These are phyloP conservation scores for Backusella tuberculispora DNA, from an alignment of 192 early-diverging fungal genomes.

Conservation along the genomic window DNA sequence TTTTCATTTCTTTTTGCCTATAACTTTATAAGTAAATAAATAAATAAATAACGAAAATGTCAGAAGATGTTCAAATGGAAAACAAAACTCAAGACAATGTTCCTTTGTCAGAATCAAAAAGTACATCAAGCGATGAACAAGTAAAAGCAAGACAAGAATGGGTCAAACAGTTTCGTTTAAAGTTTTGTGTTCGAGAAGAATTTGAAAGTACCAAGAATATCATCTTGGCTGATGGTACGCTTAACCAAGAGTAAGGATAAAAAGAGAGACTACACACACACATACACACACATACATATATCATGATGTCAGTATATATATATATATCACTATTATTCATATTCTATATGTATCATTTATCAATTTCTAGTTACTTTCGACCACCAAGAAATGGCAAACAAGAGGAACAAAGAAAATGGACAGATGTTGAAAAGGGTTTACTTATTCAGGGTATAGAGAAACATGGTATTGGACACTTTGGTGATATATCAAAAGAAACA, in stretches of 20 bases:
- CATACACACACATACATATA: slow-evolving; percentile 15
- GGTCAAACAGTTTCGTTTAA: slow-evolving; percentile 80
- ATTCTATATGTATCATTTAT: neutral
- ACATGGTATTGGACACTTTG: slow-evolving; percentile 87
- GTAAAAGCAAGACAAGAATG: slow-evolving; percentile 69
- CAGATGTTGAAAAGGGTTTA: slow-evolving; percentile 73
- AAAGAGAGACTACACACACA: slow-evolving; percentile 4
- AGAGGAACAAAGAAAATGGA: slow-evolving; percentile 78
- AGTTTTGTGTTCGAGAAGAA: slow-evolving; percentile 82
- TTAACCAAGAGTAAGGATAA: slow-evolving; percentile 81
- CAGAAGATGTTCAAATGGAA: slow-evolving; percentile 16
- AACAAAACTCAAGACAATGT: neutral
- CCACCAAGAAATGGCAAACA: slow-evolving; percentile 68
- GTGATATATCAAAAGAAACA: slow-evolving; percentile 79
- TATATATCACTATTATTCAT: neutral
- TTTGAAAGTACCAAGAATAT: slow-evolving; percentile 86
- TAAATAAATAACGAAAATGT: neutral
- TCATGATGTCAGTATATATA: neutral
- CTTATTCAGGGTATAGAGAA: slow-evolving; percentile 82
- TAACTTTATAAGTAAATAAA: neutral
- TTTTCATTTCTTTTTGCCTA: slow-evolving; percentile 3
- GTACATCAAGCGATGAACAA: slow-evolving; percentile 40
- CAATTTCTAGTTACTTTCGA: slow-evolving; percentile 63
- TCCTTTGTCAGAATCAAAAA: neutral
- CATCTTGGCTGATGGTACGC: slow-evolving; percentile 78